Evolutionary conservation across 2,329 filamentous ascomycete species (phyloP), one percentile per base, ranked within the genome.

Genomic region (Fusarium oligoseptatum): DNA sequence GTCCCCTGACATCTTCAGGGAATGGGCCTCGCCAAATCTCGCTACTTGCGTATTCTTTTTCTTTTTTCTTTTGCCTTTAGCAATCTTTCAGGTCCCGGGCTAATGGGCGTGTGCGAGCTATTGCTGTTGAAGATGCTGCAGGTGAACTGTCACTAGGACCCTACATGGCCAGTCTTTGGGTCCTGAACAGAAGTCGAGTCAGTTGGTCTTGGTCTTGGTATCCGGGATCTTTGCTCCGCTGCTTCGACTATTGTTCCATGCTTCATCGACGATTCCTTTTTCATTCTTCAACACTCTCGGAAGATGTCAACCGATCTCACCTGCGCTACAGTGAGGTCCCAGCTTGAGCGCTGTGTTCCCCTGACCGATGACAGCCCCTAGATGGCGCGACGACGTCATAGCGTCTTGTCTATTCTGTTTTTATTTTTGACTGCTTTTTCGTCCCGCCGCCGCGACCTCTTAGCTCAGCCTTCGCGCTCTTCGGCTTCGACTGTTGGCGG

Each of bases 351-450:
- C 39, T 6, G 39, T 36, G 11, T 32, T 56, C 34, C 24, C 63
- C 52, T 41, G 27, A 22, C 37, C 9, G 15, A 11, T 37, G 32
- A 32, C 22, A 24, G 7, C 34, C 11, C 39, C 24, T 32, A 52
- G 27, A 60, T 34, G 55, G 27, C 7, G 17, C 37, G 9, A 41
- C 34, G 56, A 66, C 64, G 56, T 66, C 64, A 66, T 61, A 9
- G 62, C 62, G 24, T 64, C 36, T 45, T 43, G 12, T 41, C 37
- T 43, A 34, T 43, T 43, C 41, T 43, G 34, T 57, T 32, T 32
- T 43, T 24, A 11, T 24, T 64, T 64, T 32, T 57, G 27, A 36
- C 32, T 55, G 32, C 34, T 34, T 39, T 32, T 55, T 20, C 17
- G 36, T 32, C 50, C 61, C 61, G 24, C 34, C 10, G 10, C 27